Evolutionary conservation across 176 grass and related monocot genomes (phyloP).

Genomic region (Bromus sterilis): DNA sequence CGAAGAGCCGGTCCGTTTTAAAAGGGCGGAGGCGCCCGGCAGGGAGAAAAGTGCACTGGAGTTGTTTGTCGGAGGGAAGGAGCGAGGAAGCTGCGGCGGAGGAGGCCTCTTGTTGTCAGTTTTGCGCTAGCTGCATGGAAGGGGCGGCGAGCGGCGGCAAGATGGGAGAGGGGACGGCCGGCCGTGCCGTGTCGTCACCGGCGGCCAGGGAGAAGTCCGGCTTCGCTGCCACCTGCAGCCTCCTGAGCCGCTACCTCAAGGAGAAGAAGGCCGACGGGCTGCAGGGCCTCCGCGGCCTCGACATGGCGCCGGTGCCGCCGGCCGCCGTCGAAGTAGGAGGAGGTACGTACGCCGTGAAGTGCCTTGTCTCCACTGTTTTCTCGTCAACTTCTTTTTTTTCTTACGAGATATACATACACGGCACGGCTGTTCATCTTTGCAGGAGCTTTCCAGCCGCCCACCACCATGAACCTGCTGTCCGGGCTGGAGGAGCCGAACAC

Average conservation of each 20-base stretch:
- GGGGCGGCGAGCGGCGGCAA: neutral
- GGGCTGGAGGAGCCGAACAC: slow-evolving; percentile 10
- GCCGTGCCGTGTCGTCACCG: neutral
- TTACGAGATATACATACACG: neutral
- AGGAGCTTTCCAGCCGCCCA: slow-evolving; percentile 23
- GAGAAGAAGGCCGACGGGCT: slow-evolving; percentile 29
- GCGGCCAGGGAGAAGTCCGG: slow-evolving; percentile 15
- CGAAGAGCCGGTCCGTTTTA: slow-evolving; percentile 2
- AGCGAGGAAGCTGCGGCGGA: neutral
- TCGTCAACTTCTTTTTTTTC: neutral
- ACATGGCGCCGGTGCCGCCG: neutral
- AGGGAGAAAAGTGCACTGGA: neutral
- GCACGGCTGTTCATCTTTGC: neutral
- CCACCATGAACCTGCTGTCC: slow-evolving; percentile 45
- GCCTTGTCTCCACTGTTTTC: neutral
- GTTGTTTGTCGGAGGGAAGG: neutral
- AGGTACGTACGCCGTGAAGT: slow-evolving; percentile 21
- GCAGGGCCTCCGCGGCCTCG: slow-evolving; percentile 22
- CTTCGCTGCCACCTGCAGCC: slow-evolving; percentile 60
- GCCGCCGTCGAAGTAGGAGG: neutral
- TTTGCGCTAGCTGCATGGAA: neutral
- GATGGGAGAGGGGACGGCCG: neutral
- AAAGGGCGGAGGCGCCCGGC: neutral
- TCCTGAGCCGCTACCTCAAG: slow-evolving; percentile 59
- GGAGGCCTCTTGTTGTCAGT: neutral